Evolutionary conservation across 306 rosid genomes (phyloP).

Genomic region (Glycine soja): DNA sequence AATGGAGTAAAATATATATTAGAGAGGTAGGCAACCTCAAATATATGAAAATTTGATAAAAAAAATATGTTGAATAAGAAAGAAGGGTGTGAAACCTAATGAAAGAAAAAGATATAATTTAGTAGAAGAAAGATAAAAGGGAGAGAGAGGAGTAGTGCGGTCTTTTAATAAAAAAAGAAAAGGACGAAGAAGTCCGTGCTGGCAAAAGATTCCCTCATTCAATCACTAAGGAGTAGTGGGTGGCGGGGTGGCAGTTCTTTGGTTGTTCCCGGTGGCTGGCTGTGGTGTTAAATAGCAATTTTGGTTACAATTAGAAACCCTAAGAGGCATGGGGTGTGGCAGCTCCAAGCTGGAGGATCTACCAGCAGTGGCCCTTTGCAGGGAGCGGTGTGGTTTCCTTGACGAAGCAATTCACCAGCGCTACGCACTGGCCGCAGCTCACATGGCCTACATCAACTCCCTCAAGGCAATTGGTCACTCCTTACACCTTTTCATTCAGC

Average conservation of each 20-base stretch:
- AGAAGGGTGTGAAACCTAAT: no score
- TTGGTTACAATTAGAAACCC: constrained; percentile 27
- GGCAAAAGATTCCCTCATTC: constrained; percentile 82
- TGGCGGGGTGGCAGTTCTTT: no score
- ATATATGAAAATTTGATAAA: no score
- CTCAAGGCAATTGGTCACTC: constrained; percentile 73
- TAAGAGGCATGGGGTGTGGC: constrained; percentile 73
- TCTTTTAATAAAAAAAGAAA: constrained; percentile 34
- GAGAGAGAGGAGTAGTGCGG: background rate
- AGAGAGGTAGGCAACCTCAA: no score
- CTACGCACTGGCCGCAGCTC: constrained; percentile 76
- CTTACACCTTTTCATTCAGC: constrained; percentile 62
- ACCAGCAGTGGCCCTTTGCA: constrained; percentile 90
- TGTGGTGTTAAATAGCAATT: no score
- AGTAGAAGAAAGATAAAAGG: background rate
- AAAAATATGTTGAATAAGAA: no score
- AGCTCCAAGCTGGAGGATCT: constrained; percentile 93
- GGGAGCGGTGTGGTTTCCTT: constrained; percentile 68
- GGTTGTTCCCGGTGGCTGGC: no score
- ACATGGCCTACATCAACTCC: constrained; percentile 73
- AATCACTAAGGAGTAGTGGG: no score
- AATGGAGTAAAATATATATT: no score
- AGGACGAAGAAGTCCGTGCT: constrained; percentile 86
- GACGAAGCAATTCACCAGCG: constrained; percentile 89
- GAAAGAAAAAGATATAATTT: no score